These are phyloP conservation scores for Clitopilus passeckerianus DNA, from an alignment of 768 basidiomycete species.

Conservation along the genomic window DNA sequence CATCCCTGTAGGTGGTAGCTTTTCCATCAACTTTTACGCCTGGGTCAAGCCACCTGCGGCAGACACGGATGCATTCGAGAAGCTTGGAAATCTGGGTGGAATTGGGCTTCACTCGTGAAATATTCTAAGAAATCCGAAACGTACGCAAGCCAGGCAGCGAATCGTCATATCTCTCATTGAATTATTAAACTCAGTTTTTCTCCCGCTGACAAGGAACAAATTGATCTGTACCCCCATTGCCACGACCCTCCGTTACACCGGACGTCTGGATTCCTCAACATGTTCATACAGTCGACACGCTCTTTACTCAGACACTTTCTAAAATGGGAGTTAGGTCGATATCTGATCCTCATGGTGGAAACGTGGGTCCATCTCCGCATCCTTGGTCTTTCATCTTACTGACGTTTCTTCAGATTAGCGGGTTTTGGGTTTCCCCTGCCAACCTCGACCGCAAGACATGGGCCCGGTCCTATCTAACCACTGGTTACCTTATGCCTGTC, in stretches of 20 bases:
- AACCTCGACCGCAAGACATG: conserved; percentile 20
- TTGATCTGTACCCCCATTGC: conserved; percentile 19
- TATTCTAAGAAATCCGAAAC: conserved; percentile 31
- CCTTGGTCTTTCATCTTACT: neutral
- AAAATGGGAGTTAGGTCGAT: conserved; percentile 18
- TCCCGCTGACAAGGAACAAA: conserved; percentile 19
- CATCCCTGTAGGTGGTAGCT: conserved; percentile 31
- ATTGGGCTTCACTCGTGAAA: conserved; percentile 38
- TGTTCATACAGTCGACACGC: conserved; percentile 18
- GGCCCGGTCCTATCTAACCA: conserved; percentile 22
- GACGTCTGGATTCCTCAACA: conserved; percentile 20
- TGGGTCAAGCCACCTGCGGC: conserved; percentile 24
- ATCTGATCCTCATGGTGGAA: conserved; percentile 24
- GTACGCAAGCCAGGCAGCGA: conserved; percentile 15
- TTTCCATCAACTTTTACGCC: conserved; percentile 35
- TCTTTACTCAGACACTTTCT: conserved; percentile 18
- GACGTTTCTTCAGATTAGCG: conserved; percentile 15
- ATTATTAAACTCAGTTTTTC: conserved; percentile 15
- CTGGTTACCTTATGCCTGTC: conserved; percentile 15
- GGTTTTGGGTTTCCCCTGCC: conserved; percentile 8
- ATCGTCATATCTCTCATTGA: too few relatives aligned
- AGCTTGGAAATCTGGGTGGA: conserved; percentile 54
- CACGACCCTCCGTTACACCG: conserved; percentile 19
- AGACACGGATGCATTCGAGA: conserved; percentile 32
- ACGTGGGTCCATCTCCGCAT: conserved; percentile 12